Evolutionary conservation across 2,329 filamentous ascomycete species (phyloP), one percentile per base, ranked within the genome.

Genomic region (Xylariaceae sp.): DNA sequence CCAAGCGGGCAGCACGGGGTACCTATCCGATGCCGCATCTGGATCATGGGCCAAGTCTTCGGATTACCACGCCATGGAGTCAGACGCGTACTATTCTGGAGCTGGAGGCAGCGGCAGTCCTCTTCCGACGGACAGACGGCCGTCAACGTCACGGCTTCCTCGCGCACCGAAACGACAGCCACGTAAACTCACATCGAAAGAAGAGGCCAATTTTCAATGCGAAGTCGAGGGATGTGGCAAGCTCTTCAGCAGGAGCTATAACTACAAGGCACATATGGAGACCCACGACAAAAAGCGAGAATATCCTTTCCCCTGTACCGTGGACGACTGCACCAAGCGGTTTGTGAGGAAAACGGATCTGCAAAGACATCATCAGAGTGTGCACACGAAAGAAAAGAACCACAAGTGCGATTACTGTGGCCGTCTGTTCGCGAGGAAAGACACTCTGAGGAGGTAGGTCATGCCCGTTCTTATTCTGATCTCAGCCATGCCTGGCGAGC

Each of bases 341-440:
- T 95, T 95, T 67, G 87, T 89, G 15, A 80, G 90, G 59, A 90
- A 87, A 69, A 91, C 90, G 1, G 90, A 95, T 66, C 76, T 95
- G 19, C 75, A 78, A 57, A 70, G 78, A 57, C 76, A 85, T 63
- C 72, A 80, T 67, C 77, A 80, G 58, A 82, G 75, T 62, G 87
- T 94, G 11, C 89, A 95, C 64, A 75, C 84, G 65, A 90, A 89
- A 68, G 76, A 85, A 55, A 81, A 82, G 48, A 84, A 85, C 58
- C 83, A 85, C 66, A 75, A 75, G 51, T 95, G 89, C 63, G 77
- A 83, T 52, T 83, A 83, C 52, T 95, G 89, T 63, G 77, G 78
- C 31, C 77, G 82, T 47, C 75, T 78, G 39, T 95, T 95, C 72
- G 84, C 87, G 22, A 80, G 89, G 40, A 90, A 90, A 66, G 89